Evolutionary conservation across 108 stramenopile species (phyloP).

Genomic region (Parietichytrium sp.): DNA sequence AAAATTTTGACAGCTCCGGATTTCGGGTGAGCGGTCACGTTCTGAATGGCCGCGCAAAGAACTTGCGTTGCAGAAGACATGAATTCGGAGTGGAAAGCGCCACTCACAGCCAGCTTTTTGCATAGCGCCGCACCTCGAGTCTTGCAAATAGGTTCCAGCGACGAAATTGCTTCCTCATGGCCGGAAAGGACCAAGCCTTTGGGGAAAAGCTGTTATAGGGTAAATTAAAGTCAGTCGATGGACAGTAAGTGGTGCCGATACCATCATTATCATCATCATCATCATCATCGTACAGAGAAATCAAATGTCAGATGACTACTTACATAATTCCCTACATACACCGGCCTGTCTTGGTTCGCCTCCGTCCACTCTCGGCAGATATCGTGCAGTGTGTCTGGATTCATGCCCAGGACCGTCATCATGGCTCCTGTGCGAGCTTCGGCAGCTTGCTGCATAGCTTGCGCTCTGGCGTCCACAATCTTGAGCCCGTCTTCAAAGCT

Average conservation of each 20-base stretch:
- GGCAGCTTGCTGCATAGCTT: slow-evolving; percentile 10
- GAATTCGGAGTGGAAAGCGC: background rate
- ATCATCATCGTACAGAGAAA: no score
- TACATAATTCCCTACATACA: background rate
- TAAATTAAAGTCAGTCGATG: no score
- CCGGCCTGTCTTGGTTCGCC: background rate
- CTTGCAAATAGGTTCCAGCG: background rate
- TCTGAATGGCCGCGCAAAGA: background rate
- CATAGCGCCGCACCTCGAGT: background rate
- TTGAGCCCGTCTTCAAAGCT: background rate
- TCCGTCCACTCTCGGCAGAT: background rate
- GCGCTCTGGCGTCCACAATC: background rate
- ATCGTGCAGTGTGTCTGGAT: background rate
- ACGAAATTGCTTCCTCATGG: background rate
- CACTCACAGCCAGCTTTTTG: background rate
- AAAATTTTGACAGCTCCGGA: background rate
- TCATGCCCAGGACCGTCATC: background rate
- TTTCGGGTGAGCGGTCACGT: no score
- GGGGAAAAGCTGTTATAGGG: no score
- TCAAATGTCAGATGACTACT: no score
- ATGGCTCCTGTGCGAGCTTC: background rate
- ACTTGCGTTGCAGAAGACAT: background rate
- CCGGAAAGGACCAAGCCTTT: background rate
- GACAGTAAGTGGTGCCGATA: no score
- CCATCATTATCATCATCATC: no score